phyloP scores from a whole-genome alignment of 2,329 filamentous ascomycete genomes.

The Truncatella angustata region DNA sequence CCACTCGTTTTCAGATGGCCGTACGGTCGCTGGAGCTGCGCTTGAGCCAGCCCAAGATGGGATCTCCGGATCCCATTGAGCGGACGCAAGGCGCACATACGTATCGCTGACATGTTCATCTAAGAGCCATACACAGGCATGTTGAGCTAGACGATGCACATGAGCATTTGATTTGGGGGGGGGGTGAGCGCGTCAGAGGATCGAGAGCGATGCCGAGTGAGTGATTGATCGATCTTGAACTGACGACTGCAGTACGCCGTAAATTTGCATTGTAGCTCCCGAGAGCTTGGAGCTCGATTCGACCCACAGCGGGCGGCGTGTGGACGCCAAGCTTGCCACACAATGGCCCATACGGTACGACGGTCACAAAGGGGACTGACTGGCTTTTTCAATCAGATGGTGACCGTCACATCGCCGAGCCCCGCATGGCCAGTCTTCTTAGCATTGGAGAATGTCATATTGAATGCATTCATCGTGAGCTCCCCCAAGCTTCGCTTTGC shows the following conservation, averaged over 20 bases:
- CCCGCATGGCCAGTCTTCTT: too few species aligned
- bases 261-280: slow-evolving; percentile 4
- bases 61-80: slow-evolving; percentile 4
- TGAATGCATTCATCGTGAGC: too few species aligned
- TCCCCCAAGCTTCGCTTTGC: too few species aligned
- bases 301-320: neutral
- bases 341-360: too few species aligned
- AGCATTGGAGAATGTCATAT: too few species aligned
- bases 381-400: too few species aligned
- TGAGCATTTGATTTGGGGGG: too few species aligned
- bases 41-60: neutral
- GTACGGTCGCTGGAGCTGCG: neutral
- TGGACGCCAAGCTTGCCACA: neutral
- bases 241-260: slow-evolving; percentile 2
- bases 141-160: too few species aligned
- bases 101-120: slow-evolving; percentile 7
- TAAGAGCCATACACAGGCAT: neutral
- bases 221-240: neutral
- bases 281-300: neutral
- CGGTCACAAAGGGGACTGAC: too few species aligned
- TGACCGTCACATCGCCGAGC: too few species aligned
- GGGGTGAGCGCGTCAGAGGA: too few species aligned
- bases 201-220: too few species aligned
- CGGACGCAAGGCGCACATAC: slow-evolving; percentile 1
- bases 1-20: neutral